Base-by-base conservation (phyloP, 768 basidiomycete species). In the Solioccasus polychromus region DNA sequence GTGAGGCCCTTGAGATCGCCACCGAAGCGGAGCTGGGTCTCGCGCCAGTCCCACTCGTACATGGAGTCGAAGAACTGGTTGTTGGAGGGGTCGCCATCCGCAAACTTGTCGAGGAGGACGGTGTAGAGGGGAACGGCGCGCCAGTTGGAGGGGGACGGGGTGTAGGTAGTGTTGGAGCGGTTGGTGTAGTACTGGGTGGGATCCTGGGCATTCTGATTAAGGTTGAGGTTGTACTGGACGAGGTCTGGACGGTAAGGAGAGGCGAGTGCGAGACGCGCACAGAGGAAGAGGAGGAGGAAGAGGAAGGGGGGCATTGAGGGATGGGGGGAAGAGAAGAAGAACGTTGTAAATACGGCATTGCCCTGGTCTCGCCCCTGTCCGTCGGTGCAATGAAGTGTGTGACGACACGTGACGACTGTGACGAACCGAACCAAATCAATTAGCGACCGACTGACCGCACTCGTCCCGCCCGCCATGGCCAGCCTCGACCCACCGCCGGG, bases 41-140 rank as follows among this genome's bases (percentile, higher is more conserved):
- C 93, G 49, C 85, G 74, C 71, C 82, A 84, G 70, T 95, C 93
- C 60, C 75, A 80, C 64, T 96, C 93, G 66, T 72, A 91, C 62
- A 77, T 73, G 19, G 89, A 80, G 22, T 73, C 74, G 61, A 92
- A 96, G 66, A 72, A 94, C 71, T 95, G 89, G 64, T 96, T 93
- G 61, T 95, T 96, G 35, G 80, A 68, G 3, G 93, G 93, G 62
- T 92, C 88, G 1, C 93, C 93, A 56, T 95, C 92, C 12, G 91
- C 91, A 61, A 90, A 95, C 68, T 95, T 95, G 77, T 96, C 93
- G 54, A 93, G 66, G 40, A 95, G 82, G 57, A 92, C 58, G 34
- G 85, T 88, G 61, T 92, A 92, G 40, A 82, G 74, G 2, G 90
- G 89, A 10, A 91, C 68, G 6, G 78, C 69, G 17, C 93, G 81